Evolutionary conservation across 2,329 filamentous ascomycete species (phyloP), one percentile per base, ranked within the genome.

Genomic region (Purpureocillium lavendulum): DNA sequence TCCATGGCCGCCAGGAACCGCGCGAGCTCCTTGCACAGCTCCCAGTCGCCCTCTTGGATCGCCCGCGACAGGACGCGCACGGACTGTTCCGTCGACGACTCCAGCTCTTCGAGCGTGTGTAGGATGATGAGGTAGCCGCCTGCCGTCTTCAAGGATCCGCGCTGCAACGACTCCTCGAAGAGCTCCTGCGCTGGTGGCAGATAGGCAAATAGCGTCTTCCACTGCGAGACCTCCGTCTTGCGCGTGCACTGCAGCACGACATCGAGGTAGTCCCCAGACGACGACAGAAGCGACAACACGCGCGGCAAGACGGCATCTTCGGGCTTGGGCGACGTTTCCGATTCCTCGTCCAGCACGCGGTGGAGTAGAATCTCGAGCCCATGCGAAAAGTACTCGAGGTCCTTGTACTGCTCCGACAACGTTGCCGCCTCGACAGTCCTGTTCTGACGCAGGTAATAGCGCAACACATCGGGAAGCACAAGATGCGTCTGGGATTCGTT

Each of bases 201-300:
- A 53, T 96, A 88, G 4, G 82, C 80, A 59, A 98, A 98, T 1
- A 98, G 71, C 1, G 92, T 96, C 43, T 84, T 81, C 92, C 92
- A 98, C 40, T 87, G 94, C 30, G 90, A 80, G 7, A 95, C 80
- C 57, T 98, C 92, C 0, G 92, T 98, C 63, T 98, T 98, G 40
- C 92, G 83, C 2, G 92, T 96, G 63, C 92, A 98, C 62, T 94
- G 92, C 15, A 98, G 84, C 17, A 98, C 82, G 42, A 97, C 92
- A 53, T 97, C 90, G 13, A 97, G 79, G 55, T 96, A 98, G 42
- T 87, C 79, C 40, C 81, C 82, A 60, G 87, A 84, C 1, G 82
- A 86, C 1, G 84, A 84, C 41, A 81, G 58, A 8, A 82, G 68
- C 1, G 76, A 81, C 16, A 81, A 58, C 2, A 82, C 77, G 4